Evolutionary conservation across 108 stramenopile genomes (phyloP), one percentile per base, ranked within the genome.

Genomic region (Aurantiochytrium sp.): DNA sequence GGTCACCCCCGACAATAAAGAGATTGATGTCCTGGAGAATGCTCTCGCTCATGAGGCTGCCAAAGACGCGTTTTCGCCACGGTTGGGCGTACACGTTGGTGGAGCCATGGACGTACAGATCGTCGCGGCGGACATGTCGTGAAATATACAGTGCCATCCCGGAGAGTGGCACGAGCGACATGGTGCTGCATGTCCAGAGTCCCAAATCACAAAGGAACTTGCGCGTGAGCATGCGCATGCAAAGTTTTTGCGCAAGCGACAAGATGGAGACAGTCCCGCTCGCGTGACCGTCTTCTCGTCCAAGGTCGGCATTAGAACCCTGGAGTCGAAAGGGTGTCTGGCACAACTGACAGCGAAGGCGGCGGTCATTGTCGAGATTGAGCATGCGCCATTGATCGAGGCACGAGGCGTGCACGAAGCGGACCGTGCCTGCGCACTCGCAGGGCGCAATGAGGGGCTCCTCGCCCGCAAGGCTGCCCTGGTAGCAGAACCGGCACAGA

Each of bases 391-490:
- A 83, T 53, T 53, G 76, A 23, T 83, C 23, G 23, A 83, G 28
- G 76, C 76, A 83, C 49, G 49, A 53, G n/a, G 76, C 76, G 51
- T 83, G 76, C 51, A 83, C 76, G 28, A 83, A 83, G 44, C 51
- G 45, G 76, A 83, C 25, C 10, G 76, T 53, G 43, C 76, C 76
- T 83, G 45, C 25, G 51, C 76, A 83, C 5, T 83, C 28, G 51
- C 76, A 83, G 25, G 76, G 76, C 76, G 76, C 45, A 35, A 83
- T 83, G 51, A 83, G 76, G 2, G 45, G 49, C 76, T 83, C 76
- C 49, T 83, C 51, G 76, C 51, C 64, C 10, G 64, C 35, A 18
- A 23, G 21, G 10, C 25, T 6, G 42, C 64, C 18, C 64, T 69
- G 64, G 42, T 69, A 69, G 64, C 64, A 69, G 64, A 69, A 69